A percentile compares a stretch with the other conserved stretches of the same genome.
phyloP scores from a whole-genome alignment of 441 rosid species.

The Populus trichocarpa region DNA sequence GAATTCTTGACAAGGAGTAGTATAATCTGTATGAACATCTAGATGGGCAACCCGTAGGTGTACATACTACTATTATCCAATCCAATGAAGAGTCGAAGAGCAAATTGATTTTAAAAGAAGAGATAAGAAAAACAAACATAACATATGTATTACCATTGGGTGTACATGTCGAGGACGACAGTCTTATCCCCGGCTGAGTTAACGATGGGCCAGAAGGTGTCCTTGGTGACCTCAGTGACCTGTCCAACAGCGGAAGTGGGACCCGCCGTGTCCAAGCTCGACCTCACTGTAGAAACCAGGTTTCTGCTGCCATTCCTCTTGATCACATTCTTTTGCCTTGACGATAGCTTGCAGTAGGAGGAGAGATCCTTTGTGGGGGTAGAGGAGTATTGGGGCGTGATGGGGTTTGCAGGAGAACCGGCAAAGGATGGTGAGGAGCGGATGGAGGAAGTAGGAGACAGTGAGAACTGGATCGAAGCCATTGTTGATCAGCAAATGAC shows the following conservation, averaged over 20 bases:
- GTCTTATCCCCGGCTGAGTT: slow-evolving; percentile 73
- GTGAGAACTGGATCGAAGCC: slow-evolving; percentile 45
- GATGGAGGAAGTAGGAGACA: slow-evolving; percentile 32
- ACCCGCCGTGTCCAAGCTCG: slow-evolving; percentile 55
- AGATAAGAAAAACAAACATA: neutral
- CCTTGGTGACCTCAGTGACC: slow-evolving; percentile 84
- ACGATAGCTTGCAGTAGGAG: neutral
- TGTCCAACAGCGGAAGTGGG: slow-evolving; percentile 53
- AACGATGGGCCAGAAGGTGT: slow-evolving; percentile 92
- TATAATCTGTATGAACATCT: too few species aligned
- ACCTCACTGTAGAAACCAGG: slow-evolving; percentile 31
- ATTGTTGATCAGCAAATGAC: slow-evolving; percentile 18
- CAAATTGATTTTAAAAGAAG: neutral
- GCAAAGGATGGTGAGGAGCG: slow-evolving; percentile 26
- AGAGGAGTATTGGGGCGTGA: slow-evolving; percentile 9
- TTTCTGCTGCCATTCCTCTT: neutral
- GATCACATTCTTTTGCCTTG: neutral
- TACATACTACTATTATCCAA: neutral
- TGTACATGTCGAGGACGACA: slow-evolving; percentile 93
- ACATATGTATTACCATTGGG: slow-evolving; percentile 58
- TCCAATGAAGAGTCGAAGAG: neutral
- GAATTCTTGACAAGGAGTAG: neutral
- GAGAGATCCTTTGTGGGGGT: neutral
- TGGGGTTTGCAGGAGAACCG: slow-evolving; percentile 17
- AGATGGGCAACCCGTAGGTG: too few species aligned